Conservation (phyloP, 2,329 filamentous ascomycete species). For the Colletotrichum sp. region DNA sequence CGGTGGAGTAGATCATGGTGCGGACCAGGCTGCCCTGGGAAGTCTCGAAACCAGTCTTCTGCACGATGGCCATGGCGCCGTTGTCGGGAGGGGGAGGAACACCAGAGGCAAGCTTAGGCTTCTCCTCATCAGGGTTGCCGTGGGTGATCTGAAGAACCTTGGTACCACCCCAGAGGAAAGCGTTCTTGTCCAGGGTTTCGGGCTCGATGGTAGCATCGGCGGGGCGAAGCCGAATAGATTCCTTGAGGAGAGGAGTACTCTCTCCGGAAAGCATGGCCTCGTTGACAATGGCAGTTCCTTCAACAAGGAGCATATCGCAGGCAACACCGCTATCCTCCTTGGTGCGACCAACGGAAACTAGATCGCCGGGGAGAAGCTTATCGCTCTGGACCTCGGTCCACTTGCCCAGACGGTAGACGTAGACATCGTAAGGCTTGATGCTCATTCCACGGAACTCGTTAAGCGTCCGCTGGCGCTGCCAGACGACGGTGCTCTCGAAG, state of each 20-base stretch:
- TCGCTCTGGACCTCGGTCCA: conserved; percentile 92
- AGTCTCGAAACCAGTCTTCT: conserved; percentile 98
- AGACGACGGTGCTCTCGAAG: conserved; percentile 98
- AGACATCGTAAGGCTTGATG: conserved; percentile 97
- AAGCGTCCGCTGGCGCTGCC: conserved; percentile 95
- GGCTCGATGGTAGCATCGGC: conserved; percentile 80
- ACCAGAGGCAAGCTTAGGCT: conserved; percentile 73
- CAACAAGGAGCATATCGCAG: conserved; percentile 94
- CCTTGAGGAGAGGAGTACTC: conserved; percentile 95
- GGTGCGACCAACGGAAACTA: conserved; percentile 89
- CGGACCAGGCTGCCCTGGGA: conserved; percentile 96
- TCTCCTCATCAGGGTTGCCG: conserved; percentile 76
- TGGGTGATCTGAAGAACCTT: conserved; percentile 97
- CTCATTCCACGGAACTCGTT: conserved; percentile 99
- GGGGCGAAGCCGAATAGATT: conserved; percentile 90
- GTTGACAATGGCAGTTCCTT: conserved; percentile 96
- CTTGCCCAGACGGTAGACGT: conserved; percentile 84
- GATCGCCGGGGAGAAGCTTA: conserved; percentile 88
- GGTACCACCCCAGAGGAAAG: conserved; percentile 95
- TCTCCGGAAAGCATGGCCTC: conserved; percentile 99
- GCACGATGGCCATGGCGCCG: conserved; percentile 90
- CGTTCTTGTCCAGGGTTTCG: conserved; percentile 94
- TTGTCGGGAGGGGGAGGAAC: conserved; percentile 88
- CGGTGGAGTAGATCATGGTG: conserved; percentile 99
- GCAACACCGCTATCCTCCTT: conserved; percentile 98